Conservation (phyloP, 2,329 filamentous ascomycete species). For the Raffaelea ambrosiae region DNA sequence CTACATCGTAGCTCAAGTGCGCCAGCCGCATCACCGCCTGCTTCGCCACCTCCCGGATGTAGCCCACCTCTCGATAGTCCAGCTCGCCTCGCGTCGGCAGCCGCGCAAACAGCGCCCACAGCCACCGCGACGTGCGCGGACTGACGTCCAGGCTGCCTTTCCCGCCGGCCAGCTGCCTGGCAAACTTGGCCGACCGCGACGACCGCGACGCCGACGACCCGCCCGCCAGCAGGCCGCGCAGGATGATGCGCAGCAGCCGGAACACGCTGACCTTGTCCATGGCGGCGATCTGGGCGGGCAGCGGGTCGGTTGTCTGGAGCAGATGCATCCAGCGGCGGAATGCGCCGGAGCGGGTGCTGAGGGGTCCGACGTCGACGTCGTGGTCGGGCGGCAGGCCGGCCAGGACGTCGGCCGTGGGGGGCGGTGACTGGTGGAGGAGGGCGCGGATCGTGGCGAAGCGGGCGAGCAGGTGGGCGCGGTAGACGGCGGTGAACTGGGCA, state of each 20-base stretch:
- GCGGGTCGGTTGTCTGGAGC: slow-evolving; percentile 45
- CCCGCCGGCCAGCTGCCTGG: background rate
- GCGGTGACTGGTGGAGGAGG: slow-evolving; percentile 46
- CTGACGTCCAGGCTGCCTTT: slow-evolving; percentile 46
- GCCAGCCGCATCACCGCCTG: slow-evolving; percentile 56
- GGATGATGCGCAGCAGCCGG: slow-evolving; percentile 57
- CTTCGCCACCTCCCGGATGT: slow-evolving; percentile 72
- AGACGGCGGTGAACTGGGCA: slow-evolving; percentile 53
- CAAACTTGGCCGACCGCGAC: slow-evolving; percentile 10
- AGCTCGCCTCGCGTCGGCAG: slow-evolving; percentile 68
- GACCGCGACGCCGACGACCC: slow-evolving; percentile 10
- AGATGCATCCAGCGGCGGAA: slow-evolving; percentile 43
- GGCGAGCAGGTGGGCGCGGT: slow-evolving; percentile 56
- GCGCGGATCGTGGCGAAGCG: slow-evolving; percentile 59
- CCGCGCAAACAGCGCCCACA: slow-evolving; percentile 73
- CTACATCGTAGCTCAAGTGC: slow-evolving; percentile 44
- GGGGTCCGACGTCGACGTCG: slow-evolving; percentile 45
- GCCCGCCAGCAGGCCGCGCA: slow-evolving; percentile 53
- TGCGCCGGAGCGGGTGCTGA: slow-evolving; percentile 40
- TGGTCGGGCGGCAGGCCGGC: slow-evolving; percentile 44
- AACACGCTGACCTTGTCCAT: slow-evolving; percentile 61
- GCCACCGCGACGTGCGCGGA: slow-evolving; percentile 67
- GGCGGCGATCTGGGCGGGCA: slow-evolving; percentile 50
- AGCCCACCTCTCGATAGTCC: slow-evolving; percentile 64
- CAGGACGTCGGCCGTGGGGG: slow-evolving; percentile 44